A percentile compares a stretch with the other conserved stretches of the same genome.
Evolutionary conservation across 306 rosid species (phyloP).

Genomic region (Quercus agrifolia): DNA sequence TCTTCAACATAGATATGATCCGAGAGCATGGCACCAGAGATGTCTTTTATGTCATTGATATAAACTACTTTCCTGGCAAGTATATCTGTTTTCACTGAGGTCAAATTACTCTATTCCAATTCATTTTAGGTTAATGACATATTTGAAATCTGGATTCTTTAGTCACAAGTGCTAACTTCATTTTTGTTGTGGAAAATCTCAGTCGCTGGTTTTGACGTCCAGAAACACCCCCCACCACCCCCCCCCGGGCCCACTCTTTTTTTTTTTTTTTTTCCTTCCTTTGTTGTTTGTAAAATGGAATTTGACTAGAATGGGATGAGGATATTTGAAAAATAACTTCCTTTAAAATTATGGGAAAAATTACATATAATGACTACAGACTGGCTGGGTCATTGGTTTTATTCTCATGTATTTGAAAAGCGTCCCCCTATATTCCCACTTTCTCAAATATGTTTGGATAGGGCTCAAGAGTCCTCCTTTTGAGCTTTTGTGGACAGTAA

Average conservation of each 20-base stretch:
- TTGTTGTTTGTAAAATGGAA: neutral
- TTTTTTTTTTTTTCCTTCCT: too few relatives aligned
- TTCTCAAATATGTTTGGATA: neutral
- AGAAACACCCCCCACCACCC: too few relatives aligned
- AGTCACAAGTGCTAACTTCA: neutral
- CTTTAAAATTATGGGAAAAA: neutral
- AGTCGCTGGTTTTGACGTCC: neutral
- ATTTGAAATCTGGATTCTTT: neutral
- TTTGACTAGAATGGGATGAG: neutral
- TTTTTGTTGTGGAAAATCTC: neutral
- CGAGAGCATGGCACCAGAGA: constrained; percentile 51
- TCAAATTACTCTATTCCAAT: neutral
- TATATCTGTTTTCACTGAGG: constrained; percentile 11
- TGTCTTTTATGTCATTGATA: constrained; percentile 53
- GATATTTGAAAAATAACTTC: neutral
- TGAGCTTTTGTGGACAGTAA: neutral
- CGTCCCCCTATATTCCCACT: neutral
- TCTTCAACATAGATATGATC: constrained; percentile 56
- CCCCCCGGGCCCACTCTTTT: too few relatives aligned
- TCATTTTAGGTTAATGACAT: neutral
- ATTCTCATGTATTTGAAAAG: neutral
- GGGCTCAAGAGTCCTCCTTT: neutral
- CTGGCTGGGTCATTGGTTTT: neutral
- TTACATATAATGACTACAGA: neutral
- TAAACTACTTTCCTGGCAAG: constrained; percentile 59